Evolutionary conservation across 2,329 filamentous ascomycete genomes (phyloP), one percentile per base, ranked within the genome.

Genomic region (Phoma sp.): DNA sequence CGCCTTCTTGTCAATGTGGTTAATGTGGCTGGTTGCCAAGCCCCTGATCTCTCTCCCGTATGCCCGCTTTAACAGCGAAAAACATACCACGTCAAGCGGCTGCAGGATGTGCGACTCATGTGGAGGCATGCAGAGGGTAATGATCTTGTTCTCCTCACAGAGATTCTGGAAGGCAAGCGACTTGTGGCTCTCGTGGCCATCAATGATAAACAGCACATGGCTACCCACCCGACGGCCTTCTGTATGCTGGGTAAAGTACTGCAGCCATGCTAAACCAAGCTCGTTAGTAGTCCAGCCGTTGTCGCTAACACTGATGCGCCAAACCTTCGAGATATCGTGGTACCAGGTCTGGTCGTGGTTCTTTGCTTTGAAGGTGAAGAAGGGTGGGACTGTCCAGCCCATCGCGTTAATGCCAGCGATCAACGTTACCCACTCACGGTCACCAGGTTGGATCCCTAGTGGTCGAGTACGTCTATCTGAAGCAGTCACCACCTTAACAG

Each of bases 281-380:
- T 71, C 38, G 64, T 76, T 67, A 48, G 56, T 69, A 17, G 67
- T 76, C 67, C 52, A 77, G 33, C 72, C 59, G 34, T 76, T 76
- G 18, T 54, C 52, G 47, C 58, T 71, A 18, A 67, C 47, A 42
- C 47, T 53, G 40, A 74, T 71, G n/a, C 53, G 47, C 65, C 54
- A 74, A 38, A 73, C 42, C 29, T 72, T 67, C 18, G 49, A 47
- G 10, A 38, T 32, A 15, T 56, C 42, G 7, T 49, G 18, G 38
- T 57, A 55, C 55, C 43, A 59, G 47, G n/a, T n/a, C n/a, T n/a
- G n/a, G n/a, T n/a, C n/a, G n/a, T n/a, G n/a, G n/a, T n/a, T n/a
- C n/a, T n/a, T n/a, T n/a, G 36, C 39, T 48, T 47, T 45, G 17
- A 61, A 33, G 47, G 61, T 57, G 18, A 60, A 14, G 36, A 57